Evolutionary conservation across 2,329 filamentous ascomycete species (phyloP).

Genomic region (Apiospora arundinis): DNA sequence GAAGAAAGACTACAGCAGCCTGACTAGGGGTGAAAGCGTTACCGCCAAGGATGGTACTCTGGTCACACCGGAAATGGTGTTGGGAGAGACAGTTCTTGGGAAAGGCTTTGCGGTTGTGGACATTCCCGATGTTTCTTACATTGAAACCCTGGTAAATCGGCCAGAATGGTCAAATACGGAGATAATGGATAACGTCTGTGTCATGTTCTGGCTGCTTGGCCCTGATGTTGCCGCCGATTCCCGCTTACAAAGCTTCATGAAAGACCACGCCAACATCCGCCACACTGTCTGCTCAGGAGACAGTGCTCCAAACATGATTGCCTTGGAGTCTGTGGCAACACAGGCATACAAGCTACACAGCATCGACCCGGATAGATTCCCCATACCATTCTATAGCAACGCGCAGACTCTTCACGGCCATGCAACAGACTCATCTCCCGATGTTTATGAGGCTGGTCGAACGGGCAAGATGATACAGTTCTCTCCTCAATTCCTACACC

Average conservation of each 20-base stretch:
- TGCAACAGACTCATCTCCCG: conserved; percentile 23
- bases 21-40: conserved; percentile 70
- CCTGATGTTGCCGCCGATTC: conserved; percentile 67
- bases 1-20: conserved; percentile 59
- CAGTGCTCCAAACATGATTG: conserved; percentile 75
- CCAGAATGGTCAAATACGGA: conserved; percentile 72
- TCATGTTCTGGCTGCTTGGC: conserved; percentile 84
- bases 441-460: conserved; percentile 47
- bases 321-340: conserved; percentile 69
- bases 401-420: conserved; percentile 37
- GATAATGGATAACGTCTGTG: conserved; percentile 70
- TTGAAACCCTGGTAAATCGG: conserved; percentile 72
- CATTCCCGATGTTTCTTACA: conserved; percentile 72
- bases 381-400: conserved; percentile 71
- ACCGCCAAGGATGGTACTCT: conserved; percentile 67
- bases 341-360: conserved; percentile 73
- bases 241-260: conserved; percentile 73
- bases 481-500: conserved; percentile 53
- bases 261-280: conserved; percentile 62
- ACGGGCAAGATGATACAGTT: conserved; percentile 53
- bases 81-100: conserved; percentile 71
- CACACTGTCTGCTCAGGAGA: conserved; percentile 83
- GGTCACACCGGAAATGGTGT: conserved; percentile 86
- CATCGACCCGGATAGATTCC: conserved; percentile 77
- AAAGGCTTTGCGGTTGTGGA: conserved; percentile 82